Conservation (phyloP, 371 early-diverging fungal species). For the Nematocida ausubeli region DNA sequence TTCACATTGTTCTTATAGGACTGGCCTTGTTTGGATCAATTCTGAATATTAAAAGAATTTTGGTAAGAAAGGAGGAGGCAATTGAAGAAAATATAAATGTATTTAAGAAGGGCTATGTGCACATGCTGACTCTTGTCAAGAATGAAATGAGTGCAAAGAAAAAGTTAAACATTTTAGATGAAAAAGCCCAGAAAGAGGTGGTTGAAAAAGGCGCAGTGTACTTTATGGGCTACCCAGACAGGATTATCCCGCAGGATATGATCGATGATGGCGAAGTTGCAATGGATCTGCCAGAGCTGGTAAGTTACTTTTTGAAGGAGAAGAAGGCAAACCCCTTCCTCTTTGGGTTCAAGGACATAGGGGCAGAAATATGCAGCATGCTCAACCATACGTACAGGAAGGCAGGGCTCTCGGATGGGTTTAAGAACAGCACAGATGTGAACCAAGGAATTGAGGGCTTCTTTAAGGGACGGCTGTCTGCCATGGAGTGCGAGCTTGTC, state of each 20-base stretch:
- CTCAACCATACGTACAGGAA: not conserved
- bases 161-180: not conserved
- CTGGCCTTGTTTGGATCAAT: slow-evolving; percentile 4
- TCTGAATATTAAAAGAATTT: not conserved
- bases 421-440: not conserved
- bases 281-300: not conserved
- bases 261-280: not conserved
- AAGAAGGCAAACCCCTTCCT: slow-evolving; percentile 45
- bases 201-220: not conserved
- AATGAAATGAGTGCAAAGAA: not conserved
- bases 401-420: not conserved
- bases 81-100: not conserved
- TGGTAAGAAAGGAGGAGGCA: not conserved
- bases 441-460: slow-evolving; percentile 6
- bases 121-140: no score
- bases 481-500: not conserved
- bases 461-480: slow-evolving; percentile 2
- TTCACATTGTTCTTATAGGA: slow-evolving; percentile 20
- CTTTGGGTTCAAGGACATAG: slow-evolving; percentile 42
- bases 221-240: no score
- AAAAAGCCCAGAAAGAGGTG: not conserved
- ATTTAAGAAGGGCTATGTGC: not conserved
- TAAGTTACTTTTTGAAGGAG: not conserved
- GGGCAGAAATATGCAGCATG: not conserved
- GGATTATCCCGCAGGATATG: no score